A percentile compares a stretch with the other conserved stretches of the same genome.
phyloP scores from a whole-genome alignment of 345 rosid genomes.

The Xanthoceras sorbifolium region DNA sequence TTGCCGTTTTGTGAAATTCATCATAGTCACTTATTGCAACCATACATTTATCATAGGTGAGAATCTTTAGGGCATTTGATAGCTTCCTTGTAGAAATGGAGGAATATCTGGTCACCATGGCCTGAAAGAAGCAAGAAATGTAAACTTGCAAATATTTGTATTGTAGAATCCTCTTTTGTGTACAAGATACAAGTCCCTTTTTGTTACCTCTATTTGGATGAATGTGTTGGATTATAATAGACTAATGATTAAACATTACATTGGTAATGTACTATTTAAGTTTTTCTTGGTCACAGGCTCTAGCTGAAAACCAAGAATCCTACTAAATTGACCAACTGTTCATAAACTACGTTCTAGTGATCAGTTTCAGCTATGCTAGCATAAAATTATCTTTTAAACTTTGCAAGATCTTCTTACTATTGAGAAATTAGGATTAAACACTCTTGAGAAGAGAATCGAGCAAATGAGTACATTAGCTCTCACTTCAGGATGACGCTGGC shows the following conservation, averaged over 20 bases:
- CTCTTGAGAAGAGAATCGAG: neutral
- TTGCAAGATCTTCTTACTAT: neutral
- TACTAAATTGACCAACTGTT: neutral
- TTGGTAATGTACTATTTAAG: neutral
- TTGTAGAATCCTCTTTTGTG: neutral
- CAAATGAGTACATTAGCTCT: neutral
- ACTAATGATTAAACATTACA: neutral
- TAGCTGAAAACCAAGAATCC: neutral
- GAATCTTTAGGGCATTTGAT: constrained; percentile 65
- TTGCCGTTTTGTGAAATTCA: constrained; percentile 70
- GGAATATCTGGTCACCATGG: constrained; percentile 77
- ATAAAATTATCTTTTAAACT: neutral
- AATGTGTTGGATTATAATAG: neutral
- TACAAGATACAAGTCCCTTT: neutral
- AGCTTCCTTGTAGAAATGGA: constrained; percentile 81
- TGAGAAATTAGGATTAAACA: neutral
- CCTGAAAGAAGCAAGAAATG: constrained; percentile 43
- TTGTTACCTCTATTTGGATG: neutral
- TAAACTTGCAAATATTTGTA: neutral
- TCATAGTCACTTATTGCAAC: constrained; percentile 87
- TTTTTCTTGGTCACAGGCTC: neutral
- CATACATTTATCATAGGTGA: constrained; percentile 69
- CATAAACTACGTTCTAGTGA: neutral
- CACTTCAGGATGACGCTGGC: neutral
- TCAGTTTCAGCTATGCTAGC: neutral